Base-by-base conservation (phyloP, 768 basidiomycete genomes). In the Psilocybe cubensis region DNA sequence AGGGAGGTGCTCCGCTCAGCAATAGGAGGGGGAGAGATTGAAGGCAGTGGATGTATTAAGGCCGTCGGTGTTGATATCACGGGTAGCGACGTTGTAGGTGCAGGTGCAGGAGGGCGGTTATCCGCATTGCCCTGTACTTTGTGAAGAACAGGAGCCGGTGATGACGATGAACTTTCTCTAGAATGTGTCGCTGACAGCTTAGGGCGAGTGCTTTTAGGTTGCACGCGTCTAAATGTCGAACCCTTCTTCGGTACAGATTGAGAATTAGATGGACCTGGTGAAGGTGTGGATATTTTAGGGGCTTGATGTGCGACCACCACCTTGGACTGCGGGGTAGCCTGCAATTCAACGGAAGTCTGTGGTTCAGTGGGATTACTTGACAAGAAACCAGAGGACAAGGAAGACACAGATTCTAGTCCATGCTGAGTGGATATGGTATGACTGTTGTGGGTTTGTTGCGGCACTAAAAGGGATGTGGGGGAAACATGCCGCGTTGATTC, bases 191-290 rank as follows among this genome's bases (percentile, higher is more conserved):
- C 31, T 55, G 69, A 43, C 67, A 56, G 65, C 11, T 35, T 9
- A 33, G 47, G 31, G 14, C 55, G 57, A 29, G 42, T 46, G 49
- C 41, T 63, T 56, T 59, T 65, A 10, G 46, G 59, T 21, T 78
- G 81, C 18, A 86, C 64, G 46, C 78, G 82, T 24, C 85, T 78
- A 66, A 86, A 84, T 0, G 83, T 84, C 1, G 85, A 80, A 2
- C 75, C 63, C 59, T 75, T 83, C 44, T 58, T 64, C 2, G 61
- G 45, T 11, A 49, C 60, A 18, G 60, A 48, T 17, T 60, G 48
- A 53, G 63, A 55, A 58, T 40, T 49, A 41, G 61, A 44, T 46
- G 45, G 44, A 40, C 49, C 49, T 14, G 50, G 23, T 18, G 43
- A 52, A 35, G 31, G 43, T 40, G 42, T 10, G 31, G 40, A 42